A percentile compares a stretch with the other conserved stretches of the same genome.
These are phyloP conservation scores for Populus hybrid DNA, from an alignment of 441 rosid species.

Conservation along the genomic window DNA sequence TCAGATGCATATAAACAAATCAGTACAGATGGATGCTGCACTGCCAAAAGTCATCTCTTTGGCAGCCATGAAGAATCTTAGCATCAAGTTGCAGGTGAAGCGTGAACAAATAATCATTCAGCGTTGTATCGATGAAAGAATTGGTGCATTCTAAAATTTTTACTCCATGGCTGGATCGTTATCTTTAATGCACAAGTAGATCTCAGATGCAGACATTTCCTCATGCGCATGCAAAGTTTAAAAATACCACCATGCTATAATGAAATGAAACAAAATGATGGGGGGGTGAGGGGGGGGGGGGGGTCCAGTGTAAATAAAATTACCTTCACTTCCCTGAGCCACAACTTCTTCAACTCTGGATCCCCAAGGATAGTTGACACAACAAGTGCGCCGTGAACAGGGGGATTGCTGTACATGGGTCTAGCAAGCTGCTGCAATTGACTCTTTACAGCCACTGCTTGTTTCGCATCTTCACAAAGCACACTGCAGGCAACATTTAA, in stretches of 20 bases:
- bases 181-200: neutral
- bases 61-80: neutral
- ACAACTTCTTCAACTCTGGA: conserved; percentile 70
- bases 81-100: neutral
- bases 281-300: neutral
- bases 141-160: neutral
- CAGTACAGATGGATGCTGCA: neutral
- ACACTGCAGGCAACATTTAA: conserved; percentile 45
- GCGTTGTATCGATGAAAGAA: neutral
- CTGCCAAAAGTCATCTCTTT: neutral
- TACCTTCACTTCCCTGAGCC: conserved; percentile 97
- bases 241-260: neutral
- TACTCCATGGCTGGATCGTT: neutral
- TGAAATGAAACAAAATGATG: neutral
- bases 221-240: neutral
- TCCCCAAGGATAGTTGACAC: conserved; percentile 81
- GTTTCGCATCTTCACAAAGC: conserved; percentile 78
- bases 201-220: neutral
- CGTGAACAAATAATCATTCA: neutral
- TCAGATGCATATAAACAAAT: neutral
- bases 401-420: conserved; percentile 99
- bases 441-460: conserved; percentile 82
- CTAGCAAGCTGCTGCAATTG: conserved; percentile 97
- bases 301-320: neutral
- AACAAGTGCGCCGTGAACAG: conserved; percentile 80